phyloP scores from a whole-genome alignment of 257 asterid genomes.

The Handroanthus guayacan region DNA sequence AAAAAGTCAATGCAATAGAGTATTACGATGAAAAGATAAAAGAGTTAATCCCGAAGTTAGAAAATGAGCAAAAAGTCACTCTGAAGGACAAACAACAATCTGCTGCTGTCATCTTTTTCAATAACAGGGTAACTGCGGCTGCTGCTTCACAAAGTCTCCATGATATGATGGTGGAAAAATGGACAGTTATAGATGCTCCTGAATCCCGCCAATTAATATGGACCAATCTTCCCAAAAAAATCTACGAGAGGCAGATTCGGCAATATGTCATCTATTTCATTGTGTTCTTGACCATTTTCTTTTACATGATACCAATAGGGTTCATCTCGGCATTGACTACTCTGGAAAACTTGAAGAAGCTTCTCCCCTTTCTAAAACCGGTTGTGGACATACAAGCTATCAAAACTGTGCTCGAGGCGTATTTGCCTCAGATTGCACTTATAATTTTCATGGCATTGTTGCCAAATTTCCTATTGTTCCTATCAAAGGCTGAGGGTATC shows the following conservation, averaged over 20 bases:
- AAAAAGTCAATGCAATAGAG: slow-evolving; percentile 81
- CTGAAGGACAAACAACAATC: slow-evolving; percentile 75
- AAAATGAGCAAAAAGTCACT: slow-evolving; percentile 77
- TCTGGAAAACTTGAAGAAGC: slow-evolving; percentile 71
- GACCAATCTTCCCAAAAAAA: slow-evolving; percentile 68
- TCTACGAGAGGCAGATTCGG: slow-evolving; percentile 62
- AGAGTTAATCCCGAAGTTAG: slow-evolving; percentile 60
- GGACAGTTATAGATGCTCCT: slow-evolving; percentile 87
- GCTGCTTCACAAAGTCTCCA: slow-evolving; percentile 88
- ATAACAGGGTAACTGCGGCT: slow-evolving; percentile 76
- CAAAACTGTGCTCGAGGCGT: slow-evolving; percentile 82
- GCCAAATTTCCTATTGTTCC: slow-evolving; percentile 73
- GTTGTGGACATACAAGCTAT: slow-evolving; percentile 47
- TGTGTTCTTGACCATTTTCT: slow-evolving; percentile 88
- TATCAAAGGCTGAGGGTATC: slow-evolving; percentile 90
- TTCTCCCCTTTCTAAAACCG: slow-evolving; percentile 74
- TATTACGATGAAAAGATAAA: slow-evolving; percentile 69
- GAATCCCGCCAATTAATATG: slow-evolving; percentile 80
- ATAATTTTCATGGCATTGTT: slow-evolving; percentile 79
- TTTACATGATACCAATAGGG: slow-evolving; percentile 89
- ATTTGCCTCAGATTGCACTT: slow-evolving; percentile 92
- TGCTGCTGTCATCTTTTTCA: slow-evolving; percentile 83
- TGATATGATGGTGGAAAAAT: slow-evolving; percentile 67
- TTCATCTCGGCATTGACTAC: slow-evolving; percentile 88
- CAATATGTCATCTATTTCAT: slow-evolving; percentile 60